These are phyloP conservation scores for Hypoxylon sp. DNA, from an alignment of 2,329 filamentous ascomycete species.

Conservation along the genomic window DNA sequence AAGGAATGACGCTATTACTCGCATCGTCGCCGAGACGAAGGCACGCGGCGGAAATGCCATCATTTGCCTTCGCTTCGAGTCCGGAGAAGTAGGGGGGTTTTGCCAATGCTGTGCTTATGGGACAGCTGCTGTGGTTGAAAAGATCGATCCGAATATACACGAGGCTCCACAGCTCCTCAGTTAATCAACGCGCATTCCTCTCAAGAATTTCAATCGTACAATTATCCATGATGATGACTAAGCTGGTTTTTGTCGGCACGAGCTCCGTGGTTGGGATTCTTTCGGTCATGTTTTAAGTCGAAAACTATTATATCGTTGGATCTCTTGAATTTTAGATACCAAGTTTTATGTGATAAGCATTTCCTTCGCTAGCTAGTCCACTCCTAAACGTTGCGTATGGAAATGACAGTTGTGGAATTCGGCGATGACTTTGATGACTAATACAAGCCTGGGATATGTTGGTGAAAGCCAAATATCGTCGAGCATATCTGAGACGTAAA, in stretches of 20 bases:
- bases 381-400: too few relatives aligned
- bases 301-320: not conserved
- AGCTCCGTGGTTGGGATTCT: not conserved
- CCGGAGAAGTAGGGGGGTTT: constrained; percentile 68
- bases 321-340: not conserved
- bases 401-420: too few relatives aligned
- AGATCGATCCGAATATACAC: constrained; percentile 59
- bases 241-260: not conserved
- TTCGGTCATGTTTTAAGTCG: not conserved
- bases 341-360: not conserved
- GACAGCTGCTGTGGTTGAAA: constrained; percentile 71
- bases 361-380: not conserved
- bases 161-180: constrained; percentile 43
- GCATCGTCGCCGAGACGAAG: constrained; percentile 70
- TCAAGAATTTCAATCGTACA: not conserved
- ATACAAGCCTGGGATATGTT: too few relatives aligned
- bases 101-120: constrained; percentile 74
- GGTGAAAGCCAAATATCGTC: too few relatives aligned
- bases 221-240: not conserved
- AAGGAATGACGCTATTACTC: constrained; percentile 70
- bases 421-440: too few relatives aligned
- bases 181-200: not conserved
- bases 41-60: constrained; percentile 72
- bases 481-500: too few relatives aligned
- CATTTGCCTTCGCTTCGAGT: constrained; percentile 72